Percentiles rank a stretch among this genome's conserved stretches.
phyloP scores from a whole-genome alignment of 192 early-diverging fungal species.

The Gonapodya prolifera region DNA sequence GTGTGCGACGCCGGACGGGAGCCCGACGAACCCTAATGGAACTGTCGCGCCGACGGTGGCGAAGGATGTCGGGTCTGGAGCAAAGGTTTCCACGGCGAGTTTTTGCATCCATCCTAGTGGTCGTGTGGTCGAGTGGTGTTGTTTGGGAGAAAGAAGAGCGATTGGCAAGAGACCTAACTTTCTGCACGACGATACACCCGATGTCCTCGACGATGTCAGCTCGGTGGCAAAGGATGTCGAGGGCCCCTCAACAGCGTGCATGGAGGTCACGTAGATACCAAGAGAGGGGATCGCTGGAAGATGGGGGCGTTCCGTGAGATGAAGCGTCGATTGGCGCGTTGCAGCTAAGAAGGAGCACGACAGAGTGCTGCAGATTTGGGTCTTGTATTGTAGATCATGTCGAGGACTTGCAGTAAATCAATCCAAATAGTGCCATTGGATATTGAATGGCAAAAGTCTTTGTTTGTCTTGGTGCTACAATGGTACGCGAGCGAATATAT shows the following conservation, averaged over 20 bases:
- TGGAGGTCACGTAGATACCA: neutral
- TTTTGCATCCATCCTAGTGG: neutral
- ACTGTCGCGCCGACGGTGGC: neutral
- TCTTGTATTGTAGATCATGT: no score
- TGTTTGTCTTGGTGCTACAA: no score
- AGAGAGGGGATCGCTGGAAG: neutral
- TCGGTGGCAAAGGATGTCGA: neutral
- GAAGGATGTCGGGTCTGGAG: neutral
- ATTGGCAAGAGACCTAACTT: no score
- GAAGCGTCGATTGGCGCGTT: neutral
- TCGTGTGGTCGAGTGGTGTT: no score
- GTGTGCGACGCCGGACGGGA: conserved; percentile 53
- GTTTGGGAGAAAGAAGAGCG: no score
- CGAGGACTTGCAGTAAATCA: no score
- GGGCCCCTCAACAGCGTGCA: neutral
- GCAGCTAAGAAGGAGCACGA: no score
- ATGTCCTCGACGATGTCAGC: neutral
- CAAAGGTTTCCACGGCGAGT: neutral
- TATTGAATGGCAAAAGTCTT: no score
- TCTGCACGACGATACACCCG: neutral
- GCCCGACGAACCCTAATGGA: conserved; percentile 7
- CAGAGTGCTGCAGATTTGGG: no score
- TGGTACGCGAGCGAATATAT: no score
- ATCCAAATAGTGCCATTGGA: no score
- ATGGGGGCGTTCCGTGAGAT: neutral